Conservation (phyloP, 2,329 filamentous ascomycete species). For the Aspergillus fijiensis region DNA sequence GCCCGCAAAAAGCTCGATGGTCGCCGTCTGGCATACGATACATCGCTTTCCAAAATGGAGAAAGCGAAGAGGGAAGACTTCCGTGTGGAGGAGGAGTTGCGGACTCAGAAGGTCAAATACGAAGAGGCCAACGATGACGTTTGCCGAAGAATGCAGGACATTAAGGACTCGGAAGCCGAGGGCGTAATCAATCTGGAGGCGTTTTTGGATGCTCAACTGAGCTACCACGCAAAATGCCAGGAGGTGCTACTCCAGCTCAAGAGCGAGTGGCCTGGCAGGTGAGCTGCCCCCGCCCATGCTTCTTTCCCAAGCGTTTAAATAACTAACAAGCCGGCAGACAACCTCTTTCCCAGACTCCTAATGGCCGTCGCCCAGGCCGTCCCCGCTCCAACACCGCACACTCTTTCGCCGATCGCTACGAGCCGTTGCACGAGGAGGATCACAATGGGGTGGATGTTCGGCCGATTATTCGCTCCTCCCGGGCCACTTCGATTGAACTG, state of each 20-base stretch:
- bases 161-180: conserved; percentile 86
- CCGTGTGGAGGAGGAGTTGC: conserved; percentile 86
- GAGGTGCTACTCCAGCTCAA: conserved; percentile 74
- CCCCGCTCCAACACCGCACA: conserved; percentile 65
- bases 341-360: conserved; percentile 25
- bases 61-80: conserved; percentile 95
- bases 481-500: conserved; percentile 36
- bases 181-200: conserved; percentile 74
- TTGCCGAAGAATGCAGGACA: conserved; percentile 87
- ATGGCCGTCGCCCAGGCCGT: conserved; percentile 47
- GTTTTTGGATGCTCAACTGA: conserved; percentile 85
- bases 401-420: conserved; percentile 61
- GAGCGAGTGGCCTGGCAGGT: conserved; percentile 66
- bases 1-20: conserved; percentile 93
- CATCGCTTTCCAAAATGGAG: conserved; percentile 83
- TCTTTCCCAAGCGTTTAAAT: conserved; percentile 12
- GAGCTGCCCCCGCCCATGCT: conserved; percentile 10
- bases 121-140: conserved; percentile 95
- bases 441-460: conserved; percentile 49
- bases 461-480: conserved; percentile 53
- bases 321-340: conserved; percentile 23
- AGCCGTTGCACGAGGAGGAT: conserved; percentile 57
- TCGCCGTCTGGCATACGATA: conserved; percentile 85
- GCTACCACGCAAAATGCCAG: conserved; percentile 85
- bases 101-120: conserved; percentile 89